phyloP scores from a whole-genome alignment of 139 green algal genomes.

The Deuterostichococcus epilithicus region DNA sequence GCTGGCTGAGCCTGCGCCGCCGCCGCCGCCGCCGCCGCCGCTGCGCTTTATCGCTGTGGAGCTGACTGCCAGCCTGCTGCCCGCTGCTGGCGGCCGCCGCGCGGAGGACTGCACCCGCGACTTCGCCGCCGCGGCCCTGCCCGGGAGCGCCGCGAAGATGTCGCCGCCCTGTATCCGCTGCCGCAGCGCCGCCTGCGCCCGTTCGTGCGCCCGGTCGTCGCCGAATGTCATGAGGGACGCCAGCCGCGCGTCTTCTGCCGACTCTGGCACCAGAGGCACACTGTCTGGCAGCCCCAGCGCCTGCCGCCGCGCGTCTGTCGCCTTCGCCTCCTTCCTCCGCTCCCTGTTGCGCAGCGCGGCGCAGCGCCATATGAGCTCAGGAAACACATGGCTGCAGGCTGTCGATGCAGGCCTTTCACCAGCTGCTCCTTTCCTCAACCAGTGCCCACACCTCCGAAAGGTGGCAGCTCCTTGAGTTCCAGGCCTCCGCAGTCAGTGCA shows the following conservation, averaged over 20 bases:
- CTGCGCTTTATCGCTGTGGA: neutral
- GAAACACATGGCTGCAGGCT: neutral
- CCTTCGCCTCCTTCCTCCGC: slow-evolving; percentile 37
- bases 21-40: neutral
- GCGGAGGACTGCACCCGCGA: neutral
- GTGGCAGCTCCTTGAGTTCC: neutral
- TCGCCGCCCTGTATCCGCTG: slow-evolving; percentile 13
- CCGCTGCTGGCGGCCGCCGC: neutral
- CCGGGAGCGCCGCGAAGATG: slow-evolving; percentile 22
- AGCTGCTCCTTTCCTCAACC: neutral
- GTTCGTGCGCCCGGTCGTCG: slow-evolving; percentile 14
- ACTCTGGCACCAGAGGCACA: slow-evolving; percentile 57
- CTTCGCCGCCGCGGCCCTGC: neutral
- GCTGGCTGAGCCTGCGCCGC: neutral
- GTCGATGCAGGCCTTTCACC: too few species aligned
- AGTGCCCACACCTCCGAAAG: neutral
- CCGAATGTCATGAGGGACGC: slow-evolving; percentile 41
- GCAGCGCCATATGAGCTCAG: neutral
- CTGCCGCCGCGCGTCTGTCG: slow-evolving; percentile 26
- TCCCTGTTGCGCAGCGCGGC: neutral
- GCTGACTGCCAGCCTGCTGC: neutral
- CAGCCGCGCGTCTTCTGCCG: slow-evolving; percentile 34
- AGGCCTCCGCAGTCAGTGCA: neutral
- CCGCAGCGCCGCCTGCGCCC: slow-evolving; percentile 22
- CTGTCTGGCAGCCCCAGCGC: slow-evolving; percentile 53